Evolutionary conservation across 352 stramenopile genomes (phyloP), one percentile per base, ranked within the genome.

Genomic region (Phytophthora rubi): DNA sequence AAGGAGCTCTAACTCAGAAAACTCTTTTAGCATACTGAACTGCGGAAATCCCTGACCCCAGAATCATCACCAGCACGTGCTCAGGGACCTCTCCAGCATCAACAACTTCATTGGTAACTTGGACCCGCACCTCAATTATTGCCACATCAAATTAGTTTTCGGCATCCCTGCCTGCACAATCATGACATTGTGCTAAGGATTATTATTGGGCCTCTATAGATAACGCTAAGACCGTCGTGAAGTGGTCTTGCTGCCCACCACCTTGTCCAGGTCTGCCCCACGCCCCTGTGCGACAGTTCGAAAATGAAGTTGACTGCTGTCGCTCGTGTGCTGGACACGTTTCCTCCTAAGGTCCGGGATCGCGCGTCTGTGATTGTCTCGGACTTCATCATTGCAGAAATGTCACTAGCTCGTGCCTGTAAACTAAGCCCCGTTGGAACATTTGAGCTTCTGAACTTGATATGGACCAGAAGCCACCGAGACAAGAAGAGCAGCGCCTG

Each of bases 381-480:
- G 6, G 62, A 69, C 30, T 53, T 69, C 16, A 21, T 69, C 9
- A 16, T 69, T 3, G 12, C 15, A 4, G 62, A 69, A 32, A 39
- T 63, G 32, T 21, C 53, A 1, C 44, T 58, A 2, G 26, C 42
- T 44, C 15, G 16, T 13, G 53, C 33, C 15, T 69, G 62, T 7
- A 5, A 26, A 6, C 49, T 69, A 44, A 61, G 30, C 33, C 28
- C 48, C 39, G 39, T 44, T 37, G 62, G 45, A 15, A 59, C 53
- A 2, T 15, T 63, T 6, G 45, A 37, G 0, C 53, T 69, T 0
- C 15, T 69, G 16, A 55, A 58, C 10, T 59, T 69, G 10, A 28
- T 63, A 7, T 63, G 62, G 62, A 56, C 39, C n/a, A 15, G 52
- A 23, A 45, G 52, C 15, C 39, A 33, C 6, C 54, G 35, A 8